phyloP scores from a whole-genome alignment of 176 grass and related monocot species.

The Musa schizocarpa region DNA sequence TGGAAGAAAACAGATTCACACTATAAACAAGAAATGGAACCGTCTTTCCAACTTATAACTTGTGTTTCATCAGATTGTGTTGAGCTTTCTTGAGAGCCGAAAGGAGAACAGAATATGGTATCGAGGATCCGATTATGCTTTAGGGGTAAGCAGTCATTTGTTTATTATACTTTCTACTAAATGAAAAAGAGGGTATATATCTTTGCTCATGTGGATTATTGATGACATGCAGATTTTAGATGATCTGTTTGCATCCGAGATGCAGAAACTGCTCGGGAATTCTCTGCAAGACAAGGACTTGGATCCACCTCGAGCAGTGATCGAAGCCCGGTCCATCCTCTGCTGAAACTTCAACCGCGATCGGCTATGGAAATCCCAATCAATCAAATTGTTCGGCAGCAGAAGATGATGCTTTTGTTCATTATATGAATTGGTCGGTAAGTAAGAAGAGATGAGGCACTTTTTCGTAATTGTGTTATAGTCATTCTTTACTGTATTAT shows the following conservation, averaged over 20 bases:
- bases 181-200: too few relatives aligned
- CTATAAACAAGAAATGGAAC: neutral
- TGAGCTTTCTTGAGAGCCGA: conserved; percentile 85
- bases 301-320: conserved; percentile 69
- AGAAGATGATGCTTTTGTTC: too few relatives aligned
- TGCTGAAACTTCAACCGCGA: conserved; percentile 18
- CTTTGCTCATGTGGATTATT: neutral
- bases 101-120: conserved; percentile 96
- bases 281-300: conserved; percentile 85
- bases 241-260: conserved; percentile 75
- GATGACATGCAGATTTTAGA: conserved; percentile 62
- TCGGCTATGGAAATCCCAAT: neutral
- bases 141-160: conserved; percentile 46
- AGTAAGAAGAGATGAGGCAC: too few relatives aligned
- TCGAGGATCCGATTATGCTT: conserved; percentile 62
- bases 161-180: too few relatives aligned
- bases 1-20: neutral
- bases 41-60: neutral
- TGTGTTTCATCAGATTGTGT: conserved; percentile 48
- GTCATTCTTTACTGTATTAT: neutral
- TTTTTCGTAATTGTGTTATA: neutral
- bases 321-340: conserved; percentile 76
- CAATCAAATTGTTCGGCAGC: too few relatives aligned
- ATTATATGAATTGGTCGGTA: too few relatives aligned
- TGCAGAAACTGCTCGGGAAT: conserved; percentile 87